Percentiles rank a stretch among this genome's conserved stretches.
These are phyloP conservation scores for Malus domestica DNA, from an alignment of 306 rosid species.

Conservation along the genomic window DNA sequence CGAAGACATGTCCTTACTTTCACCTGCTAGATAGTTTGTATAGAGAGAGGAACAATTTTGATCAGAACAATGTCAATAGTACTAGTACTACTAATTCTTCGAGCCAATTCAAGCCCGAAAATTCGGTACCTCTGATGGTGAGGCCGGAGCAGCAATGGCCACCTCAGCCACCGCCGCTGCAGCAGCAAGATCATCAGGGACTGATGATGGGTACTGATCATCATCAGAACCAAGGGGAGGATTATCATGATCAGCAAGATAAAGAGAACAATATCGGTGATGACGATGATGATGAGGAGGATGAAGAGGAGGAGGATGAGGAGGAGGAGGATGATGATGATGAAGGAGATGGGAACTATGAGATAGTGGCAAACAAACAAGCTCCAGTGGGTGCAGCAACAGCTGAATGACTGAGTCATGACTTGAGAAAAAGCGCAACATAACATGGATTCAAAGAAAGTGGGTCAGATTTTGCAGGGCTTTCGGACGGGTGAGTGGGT, in stretches of 20 bases:
- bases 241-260: conserved; percentile 16
- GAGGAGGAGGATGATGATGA: conserved; percentile 56
- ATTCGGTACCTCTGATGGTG: conserved; percentile 64
- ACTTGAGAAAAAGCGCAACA: background rate
- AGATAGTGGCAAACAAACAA: conserved; percentile 60
- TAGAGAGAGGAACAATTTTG: conserved; percentile 43
- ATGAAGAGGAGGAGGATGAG: conserved; percentile 32
- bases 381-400: conserved; percentile 35
- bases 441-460: background rate
- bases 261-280: conserved; percentile 17
- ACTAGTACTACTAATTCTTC: background rate
- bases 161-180: conserved; percentile 10
- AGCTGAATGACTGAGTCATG: conserved; percentile 11
- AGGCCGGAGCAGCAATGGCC: conserved; percentile 98
- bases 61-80: background rate
- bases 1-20: conserved; percentile 89
- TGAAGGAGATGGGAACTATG: conserved; percentile 39
- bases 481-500: conserved; percentile 5
- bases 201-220: background rate
- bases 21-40: conserved; percentile 66
- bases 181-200: background rate
- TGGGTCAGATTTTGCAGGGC: conserved; percentile 12
- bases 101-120: conserved; percentile 24
- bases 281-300: conserved; percentile 18
- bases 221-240: conserved; percentile 5